These are phyloP conservation scores for Candida qinlingensis DNA, from an alignment of 805 yeast species.

Conservation along the genomic window DNA sequence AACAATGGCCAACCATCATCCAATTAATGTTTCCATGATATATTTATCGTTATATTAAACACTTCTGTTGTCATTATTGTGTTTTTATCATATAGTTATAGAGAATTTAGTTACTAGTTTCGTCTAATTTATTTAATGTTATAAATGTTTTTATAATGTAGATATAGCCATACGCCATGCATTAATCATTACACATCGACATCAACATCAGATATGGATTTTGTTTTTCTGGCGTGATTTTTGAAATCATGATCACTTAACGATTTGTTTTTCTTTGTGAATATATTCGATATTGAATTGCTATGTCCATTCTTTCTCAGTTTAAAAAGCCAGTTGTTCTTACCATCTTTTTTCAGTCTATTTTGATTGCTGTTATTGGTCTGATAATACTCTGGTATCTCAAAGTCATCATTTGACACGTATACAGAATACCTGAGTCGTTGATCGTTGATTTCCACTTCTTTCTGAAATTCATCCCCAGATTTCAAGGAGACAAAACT, in stretches of 20 bases:
- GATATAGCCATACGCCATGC: not conserved
- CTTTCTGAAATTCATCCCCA: not conserved
- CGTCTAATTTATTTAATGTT: not conserved
- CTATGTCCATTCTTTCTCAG: constrained; percentile 3
- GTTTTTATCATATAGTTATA: not conserved
- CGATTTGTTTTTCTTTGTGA: not conserved
- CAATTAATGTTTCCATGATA: not conserved
- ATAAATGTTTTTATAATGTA: not conserved
- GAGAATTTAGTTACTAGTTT: no score
- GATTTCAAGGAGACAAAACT: constrained; percentile 4
- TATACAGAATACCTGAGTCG: constrained; percentile 6
- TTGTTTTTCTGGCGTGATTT: not conserved
- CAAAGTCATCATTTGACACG: constrained; percentile 12
- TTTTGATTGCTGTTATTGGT: no score
- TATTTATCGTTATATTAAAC: not conserved
- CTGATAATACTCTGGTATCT: constrained; percentile 7
- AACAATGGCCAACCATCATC: not conserved
- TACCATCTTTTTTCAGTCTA: not conserved
- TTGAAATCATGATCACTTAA: not conserved
- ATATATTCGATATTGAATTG: constrained; percentile 5
- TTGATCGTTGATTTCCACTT: constrained; percentile 2
- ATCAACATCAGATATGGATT: constrained; percentile 2
- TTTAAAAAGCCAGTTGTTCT: not conserved
- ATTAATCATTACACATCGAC: not conserved
- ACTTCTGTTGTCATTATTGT: no score